Base-by-base conservation (phyloP, 148 eudicot genomes). In the Vaccinium darrowii region DNA sequence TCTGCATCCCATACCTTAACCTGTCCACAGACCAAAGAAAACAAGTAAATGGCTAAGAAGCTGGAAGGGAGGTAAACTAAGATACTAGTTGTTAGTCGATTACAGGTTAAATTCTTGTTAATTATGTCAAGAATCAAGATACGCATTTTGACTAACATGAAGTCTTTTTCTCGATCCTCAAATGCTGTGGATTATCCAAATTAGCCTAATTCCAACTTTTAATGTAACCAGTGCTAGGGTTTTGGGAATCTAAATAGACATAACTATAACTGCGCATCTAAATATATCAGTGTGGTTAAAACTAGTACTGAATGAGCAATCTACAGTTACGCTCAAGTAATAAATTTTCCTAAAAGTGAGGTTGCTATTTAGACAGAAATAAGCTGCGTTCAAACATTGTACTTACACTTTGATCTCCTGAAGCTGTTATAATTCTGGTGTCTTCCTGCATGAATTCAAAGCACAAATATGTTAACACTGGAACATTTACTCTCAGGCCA, bases 351-450 rank as follows among this genome's bases (percentile, higher is more conserved):
- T 9, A 19, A 27, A 23, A 15, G 10, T 62, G 25, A 47, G 52
- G 76, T 80, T 80, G 13, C 74, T 10, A 72, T 39, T 21, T 56
- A 36, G 13, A 81, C 52, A 79, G 47, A 13, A 33, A 74, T 23
- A 75, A 65, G 60, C n/a, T 77, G 14, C 4, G 30, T 63, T 36
- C 43, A 21, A 77, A 53, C 58, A 69, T 15, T 83, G 88, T 18
- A 86, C 98, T 93, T 87, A 97, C 99, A 86, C 89, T 89, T 81
- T 97, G 99, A 85, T 97, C 99, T 82, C 95, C 98, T 63, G 98
- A 93, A 83, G 99, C 99, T 76, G 99, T 94, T 83, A 97, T 54
- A 47, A 95, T 88, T 10, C 85, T 87, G 56, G 90, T 87, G 84
- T 94, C 99, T 39, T 92, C 95, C 99, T 97, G 98, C 89, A 89